A percentile compares a stretch with the other conserved stretches of the same genome.
Conservation (phyloP, 2,329 filamentous ascomycete species). For the Fragosphaeria purpurea region DNA sequence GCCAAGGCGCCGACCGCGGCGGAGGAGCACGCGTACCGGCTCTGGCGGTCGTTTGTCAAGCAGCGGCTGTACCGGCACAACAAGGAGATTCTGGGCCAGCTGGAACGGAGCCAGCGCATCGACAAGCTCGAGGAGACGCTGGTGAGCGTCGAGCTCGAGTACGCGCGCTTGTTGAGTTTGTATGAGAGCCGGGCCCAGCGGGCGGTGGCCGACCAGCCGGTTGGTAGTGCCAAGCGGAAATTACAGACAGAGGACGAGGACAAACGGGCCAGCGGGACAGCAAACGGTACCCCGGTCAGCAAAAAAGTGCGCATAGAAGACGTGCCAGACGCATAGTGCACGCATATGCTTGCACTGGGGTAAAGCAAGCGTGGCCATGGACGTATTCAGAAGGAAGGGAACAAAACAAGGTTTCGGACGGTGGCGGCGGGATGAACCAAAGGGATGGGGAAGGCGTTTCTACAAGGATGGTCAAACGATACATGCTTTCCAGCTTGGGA, state of each 20-base stretch:
- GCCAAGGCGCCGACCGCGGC: constrained; percentile 23
- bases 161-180: constrained; percentile 51
- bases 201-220: constrained; percentile 2
- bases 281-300: too few species aligned
- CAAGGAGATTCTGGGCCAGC: constrained; percentile 56
- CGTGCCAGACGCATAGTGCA: too few species aligned
- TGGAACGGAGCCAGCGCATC: constrained; percentile 58
- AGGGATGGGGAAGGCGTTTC: too few species aligned
- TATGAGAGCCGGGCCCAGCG: constrained; percentile 30
- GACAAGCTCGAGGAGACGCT: constrained; percentile 64
- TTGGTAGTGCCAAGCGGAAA: constrained; percentile 12
- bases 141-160: constrained; percentile 59
- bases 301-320: too few species aligned
- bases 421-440: too few species aligned
- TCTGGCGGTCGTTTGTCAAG: constrained; percentile 70
- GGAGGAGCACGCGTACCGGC: constrained; percentile 49
- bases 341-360: too few species aligned
- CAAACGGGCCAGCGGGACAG: too few species aligned
- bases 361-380: too few species aligned
- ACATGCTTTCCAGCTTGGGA: too few species aligned
- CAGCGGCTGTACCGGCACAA: constrained; percentile 68
- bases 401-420: too few species aligned
- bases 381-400: too few species aligned
- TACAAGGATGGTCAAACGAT: too few species aligned
- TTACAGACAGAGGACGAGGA: not conserved